Base-by-base conservation (phyloP, 306 rosid species). In the Corylus americana region DNA sequence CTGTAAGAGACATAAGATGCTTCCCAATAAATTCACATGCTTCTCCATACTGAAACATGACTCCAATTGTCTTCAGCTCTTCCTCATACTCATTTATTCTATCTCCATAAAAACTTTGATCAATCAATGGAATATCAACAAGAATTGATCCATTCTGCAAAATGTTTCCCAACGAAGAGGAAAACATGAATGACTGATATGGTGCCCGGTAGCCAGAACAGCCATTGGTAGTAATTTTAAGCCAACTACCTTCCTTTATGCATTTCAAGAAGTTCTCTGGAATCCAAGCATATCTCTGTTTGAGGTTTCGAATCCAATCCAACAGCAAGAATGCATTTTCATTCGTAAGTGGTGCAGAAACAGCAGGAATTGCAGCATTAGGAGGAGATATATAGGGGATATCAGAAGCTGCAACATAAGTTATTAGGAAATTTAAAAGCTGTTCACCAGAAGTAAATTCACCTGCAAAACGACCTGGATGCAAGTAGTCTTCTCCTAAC, bases 61-160 rank as follows among this genome's bases (percentile, higher is more conserved):
- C 96, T 48, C 98, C 98, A 72, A 90, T 9, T 54, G 77, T 75
- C 59, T 84, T 87, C 31, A 93, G 83, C 87, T 89, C 98, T 44
- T 85, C 92, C 77, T 76, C 18, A 68, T 90, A 89, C 14, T 55
- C 74, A 5, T 58, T 78, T 74, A 94, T 80, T 73, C 7, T n/a
- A 6, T 74, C 31, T 13, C 87, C 97, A 68, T 94, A 94, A 80
- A 79, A 89, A 5, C 9, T 67, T 44, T 48, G 70, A 80, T 94
- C 97, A 78, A 94, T 70, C 70, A 90, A 79, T 7, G 97, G 92
- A 64, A 94, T 88, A 74, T 94, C 97, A 35, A 89, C 94, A 69
- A 88, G 90, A 35, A 50, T 75, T 1, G 91, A 90, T 57, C 86
- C 90, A 29, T 50, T 81, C 74, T 84, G 90, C 84, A 94, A 59